These are phyloP conservation scores for Aureobasidium melanogenum DNA, from an alignment of 2,329 filamentous ascomycete genomes.

Conservation along the genomic window DNA sequence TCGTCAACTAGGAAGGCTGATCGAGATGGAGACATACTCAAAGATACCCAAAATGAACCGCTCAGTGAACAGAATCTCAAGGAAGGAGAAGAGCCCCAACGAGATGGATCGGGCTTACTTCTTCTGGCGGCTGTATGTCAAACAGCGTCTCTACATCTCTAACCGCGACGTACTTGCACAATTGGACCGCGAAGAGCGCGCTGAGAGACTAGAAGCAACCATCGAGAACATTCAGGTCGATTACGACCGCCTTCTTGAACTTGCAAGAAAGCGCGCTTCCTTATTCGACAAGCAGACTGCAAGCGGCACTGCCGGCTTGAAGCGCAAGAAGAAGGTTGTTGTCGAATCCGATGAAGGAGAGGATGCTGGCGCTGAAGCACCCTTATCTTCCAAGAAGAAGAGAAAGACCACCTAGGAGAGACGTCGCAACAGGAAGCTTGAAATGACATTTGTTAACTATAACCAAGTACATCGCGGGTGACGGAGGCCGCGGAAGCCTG, in stretches of 20 bases:
- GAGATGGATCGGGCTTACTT: constrained; percentile 55
- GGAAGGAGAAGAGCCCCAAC: constrained; percentile 40
- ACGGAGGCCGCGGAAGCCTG: background rate
- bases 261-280: constrained; percentile 26
- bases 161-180: constrained; percentile 64
- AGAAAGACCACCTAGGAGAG: background rate
- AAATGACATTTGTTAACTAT: background rate
- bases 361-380: background rate
- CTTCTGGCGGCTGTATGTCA: constrained; percentile 67
- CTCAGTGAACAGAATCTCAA: constrained; percentile 36
- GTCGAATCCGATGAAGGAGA: constrained; percentile 13
- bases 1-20: constrained; percentile 64
- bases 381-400: constrained; percentile 1
- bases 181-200: constrained; percentile 57
- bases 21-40: constrained; percentile 65
- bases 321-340: constrained; percentile 8
- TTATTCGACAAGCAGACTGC: background rate
- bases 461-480: background rate
- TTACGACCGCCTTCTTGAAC: constrained; percentile 58
- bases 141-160: constrained; percentile 66
- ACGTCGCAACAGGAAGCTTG: background rate
- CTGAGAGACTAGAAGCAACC: constrained; percentile 63
- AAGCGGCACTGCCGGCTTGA: background rate
- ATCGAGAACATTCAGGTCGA: constrained; percentile 61
- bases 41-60: constrained; percentile 43